Conservation (phyloP, 2,329 filamentous ascomycete species). For the Aspergillus tanneri region DNA sequence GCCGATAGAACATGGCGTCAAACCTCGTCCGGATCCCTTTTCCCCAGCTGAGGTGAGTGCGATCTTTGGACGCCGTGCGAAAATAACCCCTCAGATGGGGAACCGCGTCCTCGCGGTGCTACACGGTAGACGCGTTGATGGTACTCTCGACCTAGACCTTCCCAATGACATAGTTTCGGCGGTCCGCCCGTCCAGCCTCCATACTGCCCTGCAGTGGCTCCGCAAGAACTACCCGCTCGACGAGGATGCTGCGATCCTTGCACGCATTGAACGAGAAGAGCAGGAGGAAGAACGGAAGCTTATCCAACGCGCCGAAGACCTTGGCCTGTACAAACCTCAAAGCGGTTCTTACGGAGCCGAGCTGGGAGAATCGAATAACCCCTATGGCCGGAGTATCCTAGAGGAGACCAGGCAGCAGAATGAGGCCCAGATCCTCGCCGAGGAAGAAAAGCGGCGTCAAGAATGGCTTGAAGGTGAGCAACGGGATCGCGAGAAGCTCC, state of each 20-base stretch:
- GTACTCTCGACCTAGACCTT: constrained; percentile 47
- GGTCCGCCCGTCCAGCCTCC: constrained; percentile 34
- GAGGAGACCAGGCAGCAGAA: constrained; percentile 42
- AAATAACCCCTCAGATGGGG: constrained; percentile 31
- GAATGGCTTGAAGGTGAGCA: constrained; percentile 56
- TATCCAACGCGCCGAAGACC: constrained; percentile 38
- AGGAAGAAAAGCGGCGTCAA: constrained; percentile 51
- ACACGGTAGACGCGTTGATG: constrained; percentile 45
- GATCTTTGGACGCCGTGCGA: constrained; percentile 35
- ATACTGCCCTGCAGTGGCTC: constrained; percentile 43
- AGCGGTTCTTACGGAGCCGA: constrained; percentile 45
- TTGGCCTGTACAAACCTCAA: constrained; percentile 46
- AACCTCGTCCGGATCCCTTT: constrained; percentile 31
- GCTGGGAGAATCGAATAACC: constrained; percentile 42
- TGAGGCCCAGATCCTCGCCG: constrained; percentile 38
- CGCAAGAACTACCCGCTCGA: constrained; percentile 45
- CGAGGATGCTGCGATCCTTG: constrained; percentile 50
- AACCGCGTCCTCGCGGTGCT: constrained; percentile 42
- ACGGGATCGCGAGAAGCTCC: constrained; percentile 35
- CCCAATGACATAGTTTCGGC: constrained; percentile 39
- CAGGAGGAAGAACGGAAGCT: constrained; percentile 38
- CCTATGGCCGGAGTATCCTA: constrained; percentile 45
- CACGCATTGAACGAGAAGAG: constrained; percentile 44
- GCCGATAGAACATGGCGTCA: constrained; percentile 27
- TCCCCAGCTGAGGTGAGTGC: constrained; percentile 33